phyloP scores from a whole-genome alignment of 805 yeast species.

The Candida ovalis region DNA sequence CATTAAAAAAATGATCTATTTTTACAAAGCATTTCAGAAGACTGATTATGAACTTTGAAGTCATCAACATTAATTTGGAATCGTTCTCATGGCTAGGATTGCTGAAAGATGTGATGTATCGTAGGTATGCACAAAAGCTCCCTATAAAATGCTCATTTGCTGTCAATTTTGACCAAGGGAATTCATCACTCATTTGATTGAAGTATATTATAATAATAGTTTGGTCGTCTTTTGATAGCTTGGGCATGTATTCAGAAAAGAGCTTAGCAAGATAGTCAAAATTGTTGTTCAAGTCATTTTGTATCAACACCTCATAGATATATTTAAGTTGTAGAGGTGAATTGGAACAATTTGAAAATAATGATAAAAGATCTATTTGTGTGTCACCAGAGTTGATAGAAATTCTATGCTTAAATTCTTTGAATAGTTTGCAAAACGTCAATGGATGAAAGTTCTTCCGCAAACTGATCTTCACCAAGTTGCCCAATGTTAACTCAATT shows the following conservation, averaged over 20 bases:
- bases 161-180: constrained; percentile 22
- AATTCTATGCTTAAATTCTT: constrained; percentile 24
- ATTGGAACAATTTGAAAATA: constrained; percentile 16
- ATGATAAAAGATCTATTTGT: constrained; percentile 16
- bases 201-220: constrained; percentile 23
- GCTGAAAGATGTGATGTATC: constrained; percentile 1
- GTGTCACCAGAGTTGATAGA: constrained; percentile 1
- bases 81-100: constrained; percentile 2
- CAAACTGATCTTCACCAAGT: constrained; percentile 21
- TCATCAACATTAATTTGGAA: constrained; percentile 18
- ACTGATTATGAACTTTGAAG: constrained; percentile 20
- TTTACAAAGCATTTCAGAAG: constrained; percentile 14
- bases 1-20: constrained; percentile 15
- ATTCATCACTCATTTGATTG: constrained; percentile 21
- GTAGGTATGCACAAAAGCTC: constrained; percentile 15
- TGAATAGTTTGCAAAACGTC: constrained; percentile 24
- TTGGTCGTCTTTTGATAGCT: constrained; percentile 19
- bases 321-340: constrained; percentile 24
- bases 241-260: constrained; percentile 16
- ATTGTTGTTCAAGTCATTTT: constrained; percentile 22
- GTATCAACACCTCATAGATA: constrained; percentile 26
- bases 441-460: constrained; percentile 22
- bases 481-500: constrained; percentile 19
- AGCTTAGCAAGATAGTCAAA: constrained; percentile 22
- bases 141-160: constrained; percentile 12